These are phyloP conservation scores for Leptographium lundbergii DNA, from an alignment of 2,329 filamentous ascomycete species.

Conservation along the genomic window DNA sequence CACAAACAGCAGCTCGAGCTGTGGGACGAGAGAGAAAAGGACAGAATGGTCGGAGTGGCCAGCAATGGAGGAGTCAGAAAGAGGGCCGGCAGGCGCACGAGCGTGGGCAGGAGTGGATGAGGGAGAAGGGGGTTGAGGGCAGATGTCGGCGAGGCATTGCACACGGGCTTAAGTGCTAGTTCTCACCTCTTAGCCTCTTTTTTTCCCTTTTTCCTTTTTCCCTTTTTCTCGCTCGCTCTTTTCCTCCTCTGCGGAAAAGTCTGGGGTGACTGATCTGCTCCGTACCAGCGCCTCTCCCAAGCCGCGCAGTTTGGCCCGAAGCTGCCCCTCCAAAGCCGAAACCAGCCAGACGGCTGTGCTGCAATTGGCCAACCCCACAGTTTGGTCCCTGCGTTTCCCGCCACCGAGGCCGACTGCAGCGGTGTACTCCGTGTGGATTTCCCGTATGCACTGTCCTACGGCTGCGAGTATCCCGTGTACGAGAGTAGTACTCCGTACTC, in stretches of 20 bases:
- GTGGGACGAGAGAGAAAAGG: too few species aligned
- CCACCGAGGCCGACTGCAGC: neutral
- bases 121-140: too few species aligned
- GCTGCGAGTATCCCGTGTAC: too few species aligned
- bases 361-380: conserved; percentile 11
- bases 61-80: too few species aligned
- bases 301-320: neutral
- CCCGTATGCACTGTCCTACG: too few species aligned
- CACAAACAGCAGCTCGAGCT: too few species aligned
- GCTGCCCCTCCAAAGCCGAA: conserved; percentile 7
- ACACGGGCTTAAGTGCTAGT: conserved; percentile 1
- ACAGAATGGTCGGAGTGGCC: too few species aligned
- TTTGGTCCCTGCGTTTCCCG: neutral
- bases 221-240: neutral
- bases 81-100: too few species aligned
- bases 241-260: neutral
- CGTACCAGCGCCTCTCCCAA: neutral
- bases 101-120: too few species aligned
- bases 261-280: neutral
- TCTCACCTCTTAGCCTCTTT: neutral
- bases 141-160: neutral
- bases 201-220: neutral
- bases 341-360: neutral
- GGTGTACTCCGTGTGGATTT: conserved; percentile 2
- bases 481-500: too few species aligned